Base-by-base conservation (phyloP, 2,329 filamentous ascomycete species). In the Talaromyces islandicus region DNA sequence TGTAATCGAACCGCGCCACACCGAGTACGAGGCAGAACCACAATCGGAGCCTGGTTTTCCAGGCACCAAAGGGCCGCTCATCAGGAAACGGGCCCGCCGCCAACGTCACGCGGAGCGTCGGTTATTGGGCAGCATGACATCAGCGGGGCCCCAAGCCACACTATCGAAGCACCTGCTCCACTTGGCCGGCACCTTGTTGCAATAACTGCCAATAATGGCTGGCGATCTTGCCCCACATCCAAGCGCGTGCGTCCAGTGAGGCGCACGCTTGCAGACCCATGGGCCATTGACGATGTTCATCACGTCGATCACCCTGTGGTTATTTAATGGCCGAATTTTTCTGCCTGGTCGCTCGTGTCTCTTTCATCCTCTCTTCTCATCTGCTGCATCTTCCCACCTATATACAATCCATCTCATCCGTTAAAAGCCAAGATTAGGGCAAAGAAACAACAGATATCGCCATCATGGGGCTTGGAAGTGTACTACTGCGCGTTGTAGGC, bases 401-500 rank as follows among this genome's bases (percentile, higher is more conserved):
- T 38, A n/a, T 38, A 38, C 43, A 46, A 46, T 12, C 12, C 10
- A 7, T 46, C 11, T 1, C 43, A 38, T 6, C 11, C 32, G 10
- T 35, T 12, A 35, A n/a, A 41, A 43, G 19, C 43, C 43, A 46
- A 24, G 4, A 46, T 19, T 14, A n/a, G 43, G n/a, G 21, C 19
- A 24, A 19, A 27, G 6, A 52, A 14, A 29, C 50, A 54, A 14
- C 6, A 35, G 52, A 24, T n/a, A 29, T 43, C 29, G 21, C 60
- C 70, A 81, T 62, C 58, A 89, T 89, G 87, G 84, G 81, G 64
- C 79, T 80, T 63, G 75, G 78, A 51, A 85, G 86, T 64, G 73
- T 87, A 63, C 80, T 85, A 67, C 84, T 96, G 67, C 91, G 90
- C 69, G 76, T 83, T 57, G 75, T 83, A 53, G 88, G 91, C 69